These are phyloP conservation scores for Gossypium ekmanianum DNA, from an alignment of 345 rosid species.

Conservation along the genomic window DNA sequence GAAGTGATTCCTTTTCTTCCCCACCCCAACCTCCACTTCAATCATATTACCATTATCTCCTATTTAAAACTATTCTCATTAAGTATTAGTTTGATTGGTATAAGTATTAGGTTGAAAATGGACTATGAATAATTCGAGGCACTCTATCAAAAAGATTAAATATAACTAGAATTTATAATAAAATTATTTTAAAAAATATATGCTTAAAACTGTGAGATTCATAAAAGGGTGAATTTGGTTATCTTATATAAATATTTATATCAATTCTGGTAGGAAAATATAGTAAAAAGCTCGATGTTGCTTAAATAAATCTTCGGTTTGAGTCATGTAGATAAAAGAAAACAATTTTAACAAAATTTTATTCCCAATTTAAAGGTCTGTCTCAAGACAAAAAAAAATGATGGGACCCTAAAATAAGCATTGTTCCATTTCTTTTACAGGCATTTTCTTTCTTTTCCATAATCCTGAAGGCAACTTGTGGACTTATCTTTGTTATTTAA, in stretches of 20 bases:
- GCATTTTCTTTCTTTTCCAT: background rate
- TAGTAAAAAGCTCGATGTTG: no score
- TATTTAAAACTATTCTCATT: background rate
- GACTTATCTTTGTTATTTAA: background rate
- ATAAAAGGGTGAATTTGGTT: background rate
- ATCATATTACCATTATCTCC: slow-evolving; percentile 14
- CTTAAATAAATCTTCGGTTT: no score
- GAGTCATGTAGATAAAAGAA: no score
- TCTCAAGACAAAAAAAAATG: background rate
- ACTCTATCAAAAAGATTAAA: fast-evolving
- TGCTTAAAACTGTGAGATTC: background rate
- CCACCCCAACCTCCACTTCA: background rate
- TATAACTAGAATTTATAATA: fast-evolving
- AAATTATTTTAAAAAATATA: no score
- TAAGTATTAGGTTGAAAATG: no score
- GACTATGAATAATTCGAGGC: fast-evolving
- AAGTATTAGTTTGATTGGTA: no score
- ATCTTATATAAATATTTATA: background rate
- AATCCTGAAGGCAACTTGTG: background rate
- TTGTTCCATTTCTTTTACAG: background rate
- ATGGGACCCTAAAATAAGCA: background rate
- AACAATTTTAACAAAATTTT: no score
- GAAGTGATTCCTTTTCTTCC: background rate
- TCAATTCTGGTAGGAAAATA: background rate
- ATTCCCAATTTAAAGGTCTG: no score